Percentiles rank a stretch among this genome's conserved stretches.
Evolutionary conservation across 2,329 filamentous ascomycete species (phyloP).

Genomic region (Arthrobotrys megalospora): DNA sequence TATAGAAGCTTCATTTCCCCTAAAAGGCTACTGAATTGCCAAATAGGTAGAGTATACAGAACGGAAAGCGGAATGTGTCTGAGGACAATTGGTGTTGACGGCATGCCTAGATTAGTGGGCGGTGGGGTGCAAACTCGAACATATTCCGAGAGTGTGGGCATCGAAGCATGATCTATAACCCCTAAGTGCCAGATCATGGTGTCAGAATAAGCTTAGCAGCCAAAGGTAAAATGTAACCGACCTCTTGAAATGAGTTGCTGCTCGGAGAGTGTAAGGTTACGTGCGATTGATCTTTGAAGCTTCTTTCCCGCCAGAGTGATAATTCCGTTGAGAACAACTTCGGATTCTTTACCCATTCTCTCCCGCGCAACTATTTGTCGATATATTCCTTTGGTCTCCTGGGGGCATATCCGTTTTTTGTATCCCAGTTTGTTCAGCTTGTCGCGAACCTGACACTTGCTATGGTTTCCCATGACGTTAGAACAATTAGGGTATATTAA

Average conservation of each 20-base stretch:
- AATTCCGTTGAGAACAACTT: not conserved
- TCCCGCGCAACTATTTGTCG: not conserved
- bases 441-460: not conserved
- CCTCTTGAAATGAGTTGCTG: not conserved
- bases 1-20: not conserved
- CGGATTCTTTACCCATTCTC: not conserved
- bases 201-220: not conserved
- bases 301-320: not conserved
- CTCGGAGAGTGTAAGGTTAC: not conserved
- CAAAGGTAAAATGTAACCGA: not conserved
- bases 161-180: not conserved
- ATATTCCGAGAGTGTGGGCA: not conserved
- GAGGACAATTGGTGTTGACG: not conserved
- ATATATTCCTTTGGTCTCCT: not conserved
- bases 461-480: no score
- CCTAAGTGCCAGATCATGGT: not conserved
- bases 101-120: not conserved
- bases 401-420: not conserved
- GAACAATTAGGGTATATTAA: no score
- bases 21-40: not conserved
- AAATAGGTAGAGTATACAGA: not conserved
- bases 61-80: not conserved
- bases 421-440: constrained; percentile 17
- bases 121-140: not conserved
- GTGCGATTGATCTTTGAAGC: not conserved